Base-by-base conservation (phyloP, 805 yeast genomes). In the Candida tammaniensis region DNA sequence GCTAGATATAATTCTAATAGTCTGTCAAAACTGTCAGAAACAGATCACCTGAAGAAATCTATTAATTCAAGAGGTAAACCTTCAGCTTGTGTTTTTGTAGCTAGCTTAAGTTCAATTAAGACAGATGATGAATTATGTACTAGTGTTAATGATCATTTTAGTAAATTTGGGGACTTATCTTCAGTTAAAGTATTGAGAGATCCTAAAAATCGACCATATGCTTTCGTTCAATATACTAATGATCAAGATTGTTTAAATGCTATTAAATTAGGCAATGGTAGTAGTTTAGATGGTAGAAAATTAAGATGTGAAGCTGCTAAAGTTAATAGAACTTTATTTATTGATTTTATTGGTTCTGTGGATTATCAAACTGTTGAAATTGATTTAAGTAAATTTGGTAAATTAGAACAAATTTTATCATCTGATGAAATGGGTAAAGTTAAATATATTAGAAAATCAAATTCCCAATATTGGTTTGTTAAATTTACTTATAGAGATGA, bases 241-340 rank as follows among this genome's bases (percentile, higher is more conserved):
- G 93, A 83, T 43, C 65, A 60, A 7, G 91, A 83, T 44, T 88
- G 95, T 4, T 68, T 70, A 41, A 52, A 44, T 4, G 96, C 96
- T 1, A 71, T 87, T 34, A 58, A 54, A 13, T 68, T 69, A 40
- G 95, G 87, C 8, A 91, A 85, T 48, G 79, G 80, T 37, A 69
- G 86, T 5, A 55, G 66, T 5, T 58, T 88, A 30, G 78, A 85
- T 53, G 94, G 88, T 10, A 72, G 95, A 54, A 66, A 77, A 3
- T 76, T 91, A 27, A 73, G 97, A 36, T 86, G 95, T 60, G 97
- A 91, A 59, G 80, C 80, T 13, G 98, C 98, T 1, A 80, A 84
- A 50, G 96, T 89, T 29, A 91, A 89, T 58, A 71, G 97, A 44
- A 89, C 97, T 10, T 64, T 91, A 26, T 84, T 76, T 52, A 55